Conservation (phyloP, 495 filamentous ascomycete species). For the Rusavskia elegans region DNA sequence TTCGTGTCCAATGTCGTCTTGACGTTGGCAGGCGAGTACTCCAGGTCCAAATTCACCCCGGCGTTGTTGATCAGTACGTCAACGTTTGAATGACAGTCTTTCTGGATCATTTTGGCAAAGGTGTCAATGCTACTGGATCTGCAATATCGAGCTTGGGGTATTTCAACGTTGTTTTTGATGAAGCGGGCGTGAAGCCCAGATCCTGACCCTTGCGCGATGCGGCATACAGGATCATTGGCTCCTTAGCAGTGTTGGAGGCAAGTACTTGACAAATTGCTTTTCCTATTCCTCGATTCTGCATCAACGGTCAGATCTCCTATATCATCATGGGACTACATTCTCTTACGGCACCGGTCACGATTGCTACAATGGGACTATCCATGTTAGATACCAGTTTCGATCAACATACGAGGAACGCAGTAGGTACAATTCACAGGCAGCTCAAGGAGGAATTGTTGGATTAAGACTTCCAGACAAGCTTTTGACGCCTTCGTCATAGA, state of each 20-base stretch:
- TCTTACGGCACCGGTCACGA: constrained; percentile 1
- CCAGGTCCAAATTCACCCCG: constrained; percentile 4
- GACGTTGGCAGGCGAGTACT: constrained; percentile 3
- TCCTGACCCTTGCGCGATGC: constrained; percentile 2
- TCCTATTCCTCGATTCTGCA: constrained; percentile 3
- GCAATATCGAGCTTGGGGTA: constrained; percentile 5
- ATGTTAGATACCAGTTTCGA: not conserved
- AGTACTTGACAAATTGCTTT: not conserved
- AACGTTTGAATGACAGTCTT: not conserved
- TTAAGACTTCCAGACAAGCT: no score
- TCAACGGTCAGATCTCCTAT: not conserved
- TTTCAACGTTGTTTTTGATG: not conserved
- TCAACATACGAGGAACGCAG: not conserved
- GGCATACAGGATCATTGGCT: constrained; percentile 2
- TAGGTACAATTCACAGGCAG: no score
- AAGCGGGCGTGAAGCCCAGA: not conserved
- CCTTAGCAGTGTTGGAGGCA: not conserved
- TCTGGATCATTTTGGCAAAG: constrained; percentile 2
- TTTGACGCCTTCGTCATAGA: not conserved
- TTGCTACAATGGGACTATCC: not conserved
- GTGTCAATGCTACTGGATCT: not conserved
- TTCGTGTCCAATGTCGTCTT: constrained; percentile 4
- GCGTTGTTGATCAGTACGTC: constrained; percentile 9
- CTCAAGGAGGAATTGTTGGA: no score
- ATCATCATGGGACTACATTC: not conserved